Percentiles rank a stretch among this genome's conserved stretches.
phyloP scores from a whole-genome alignment of 177 flowering plant species.

The Telopea speciosissima region DNA sequence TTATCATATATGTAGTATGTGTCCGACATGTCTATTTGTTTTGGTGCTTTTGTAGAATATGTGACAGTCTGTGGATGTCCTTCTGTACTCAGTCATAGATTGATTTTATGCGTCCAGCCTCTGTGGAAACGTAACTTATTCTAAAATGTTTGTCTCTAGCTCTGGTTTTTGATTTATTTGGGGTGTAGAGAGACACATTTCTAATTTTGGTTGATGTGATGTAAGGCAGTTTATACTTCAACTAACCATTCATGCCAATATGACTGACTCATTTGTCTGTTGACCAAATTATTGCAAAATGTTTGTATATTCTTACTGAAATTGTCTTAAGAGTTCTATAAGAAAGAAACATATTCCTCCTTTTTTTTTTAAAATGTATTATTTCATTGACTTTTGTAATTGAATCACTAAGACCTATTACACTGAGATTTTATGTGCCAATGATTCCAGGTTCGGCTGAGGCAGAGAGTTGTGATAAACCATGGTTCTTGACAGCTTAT shows the following conservation, averaged over 20 bases:
- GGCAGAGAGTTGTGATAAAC: constrained; percentile 3
- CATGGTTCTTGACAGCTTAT: constrained; percentile 48
- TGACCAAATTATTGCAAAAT: not conserved
- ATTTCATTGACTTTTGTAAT: not conserved
- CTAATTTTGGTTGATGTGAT: too few species aligned
- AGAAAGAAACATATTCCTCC: too few species aligned
- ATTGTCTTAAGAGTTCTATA: not conserved
- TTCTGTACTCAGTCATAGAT: not conserved
- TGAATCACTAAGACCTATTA: not conserved
- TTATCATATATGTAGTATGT: too few species aligned
- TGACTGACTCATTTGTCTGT: not conserved
- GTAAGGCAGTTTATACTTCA: too few species aligned
- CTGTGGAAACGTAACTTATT: too few species aligned
- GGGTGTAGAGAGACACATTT: too few species aligned
- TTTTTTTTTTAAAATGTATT: too few species aligned
- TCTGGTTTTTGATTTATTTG: too few species aligned
- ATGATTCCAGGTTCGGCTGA: constrained; percentile 9
- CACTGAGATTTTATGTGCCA: not conserved
- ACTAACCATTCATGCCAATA: not conserved
- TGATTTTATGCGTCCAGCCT: not conserved
- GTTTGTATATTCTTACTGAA: too few species aligned
- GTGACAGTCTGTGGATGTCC: not conserved
- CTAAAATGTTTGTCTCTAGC: too few species aligned
- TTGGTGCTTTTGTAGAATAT: not conserved
- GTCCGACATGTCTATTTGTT: not conserved